A percentile compares a stretch with the other conserved stretches of the same genome.
phyloP scores from a whole-genome alignment of 345 rosid genomes.

The Iberis pinnata region DNA sequence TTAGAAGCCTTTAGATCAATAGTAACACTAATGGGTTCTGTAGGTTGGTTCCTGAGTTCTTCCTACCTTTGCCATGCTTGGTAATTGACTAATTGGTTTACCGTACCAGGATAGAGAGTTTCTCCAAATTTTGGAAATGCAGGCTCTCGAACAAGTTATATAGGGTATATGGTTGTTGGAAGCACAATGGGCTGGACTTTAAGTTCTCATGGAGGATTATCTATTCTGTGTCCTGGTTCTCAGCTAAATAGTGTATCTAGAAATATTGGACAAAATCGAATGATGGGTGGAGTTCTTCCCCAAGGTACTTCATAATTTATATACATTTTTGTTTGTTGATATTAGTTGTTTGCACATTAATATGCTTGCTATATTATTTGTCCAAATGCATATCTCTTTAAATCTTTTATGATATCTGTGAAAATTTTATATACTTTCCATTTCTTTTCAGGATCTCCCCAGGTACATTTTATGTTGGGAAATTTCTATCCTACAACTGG shows the following conservation, averaged over 20 bases:
- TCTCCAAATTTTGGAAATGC: constrained; percentile 80
- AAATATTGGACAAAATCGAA: constrained; percentile 72
- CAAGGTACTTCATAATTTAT: constrained; percentile 51
- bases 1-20: constrained; percentile 59
- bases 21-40: too few species aligned
- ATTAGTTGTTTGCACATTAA: too few species aligned
- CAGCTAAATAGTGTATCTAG: constrained; percentile 81
- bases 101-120: constrained; percentile 76
- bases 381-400: background rate
- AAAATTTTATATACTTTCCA: too few species aligned
- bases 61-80: too few species aligned
- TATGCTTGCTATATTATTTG: too few species aligned
- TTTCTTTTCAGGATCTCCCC: constrained; percentile 65
- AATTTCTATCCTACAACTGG: constrained; percentile 62
- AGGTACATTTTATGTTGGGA: constrained; percentile 71
- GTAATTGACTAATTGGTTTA: constrained; percentile 60
- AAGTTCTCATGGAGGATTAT: constrained; percentile 70
- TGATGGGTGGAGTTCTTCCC: constrained; percentile 73
- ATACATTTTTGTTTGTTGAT: too few species aligned
- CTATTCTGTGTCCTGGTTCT: constrained; percentile 66
- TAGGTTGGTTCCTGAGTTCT: too few species aligned
- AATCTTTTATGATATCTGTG: background rate
- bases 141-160: constrained; percentile 65
- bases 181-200: constrained; percentile 78
- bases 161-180: constrained; percentile 53